These are phyloP conservation scores for Monoraphidium neglectum DNA, from an alignment of 139 green algal genomes.

Conservation along the genomic window DNA sequence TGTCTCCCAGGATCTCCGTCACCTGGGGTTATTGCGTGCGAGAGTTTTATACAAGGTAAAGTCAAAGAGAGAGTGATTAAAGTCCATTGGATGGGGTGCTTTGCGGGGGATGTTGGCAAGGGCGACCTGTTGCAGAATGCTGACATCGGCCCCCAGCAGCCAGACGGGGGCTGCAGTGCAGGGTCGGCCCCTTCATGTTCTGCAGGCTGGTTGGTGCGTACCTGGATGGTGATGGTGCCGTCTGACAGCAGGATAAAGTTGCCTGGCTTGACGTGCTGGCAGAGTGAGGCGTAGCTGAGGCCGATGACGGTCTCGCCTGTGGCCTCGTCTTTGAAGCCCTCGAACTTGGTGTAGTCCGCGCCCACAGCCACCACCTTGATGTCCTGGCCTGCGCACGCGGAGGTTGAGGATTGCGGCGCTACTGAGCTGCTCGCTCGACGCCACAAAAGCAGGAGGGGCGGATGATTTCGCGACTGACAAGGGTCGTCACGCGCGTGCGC, in stretches of 20 bases:
- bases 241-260: constrained; percentile 69
- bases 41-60: neutral
- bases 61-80: neutral
- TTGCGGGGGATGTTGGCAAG: neutral
- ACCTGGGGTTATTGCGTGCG: constrained; percentile 10
- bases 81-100: neutral
- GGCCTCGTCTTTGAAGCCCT: constrained; percentile 49
- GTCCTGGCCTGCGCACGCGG: constrained; percentile 46
- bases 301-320: constrained; percentile 62
- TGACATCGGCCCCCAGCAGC: no score
- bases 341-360: constrained; percentile 56
- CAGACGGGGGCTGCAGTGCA: no score
- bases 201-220: constrained; percentile 10
- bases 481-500: no score
- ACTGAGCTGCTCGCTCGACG: no score
- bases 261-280: constrained; percentile 47
- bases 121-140: neutral
- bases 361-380: constrained; percentile 65
- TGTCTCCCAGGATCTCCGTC: constrained; percentile 44
- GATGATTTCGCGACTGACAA: no score
- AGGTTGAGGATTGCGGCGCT: no score
- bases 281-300: constrained; percentile 66
- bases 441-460: no score
- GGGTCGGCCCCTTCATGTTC: no score
- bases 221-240: constrained; percentile 59